phyloP scores from a whole-genome alignment of 2,329 filamentous ascomycete genomes.

The Paraphoma sp. region DNA sequence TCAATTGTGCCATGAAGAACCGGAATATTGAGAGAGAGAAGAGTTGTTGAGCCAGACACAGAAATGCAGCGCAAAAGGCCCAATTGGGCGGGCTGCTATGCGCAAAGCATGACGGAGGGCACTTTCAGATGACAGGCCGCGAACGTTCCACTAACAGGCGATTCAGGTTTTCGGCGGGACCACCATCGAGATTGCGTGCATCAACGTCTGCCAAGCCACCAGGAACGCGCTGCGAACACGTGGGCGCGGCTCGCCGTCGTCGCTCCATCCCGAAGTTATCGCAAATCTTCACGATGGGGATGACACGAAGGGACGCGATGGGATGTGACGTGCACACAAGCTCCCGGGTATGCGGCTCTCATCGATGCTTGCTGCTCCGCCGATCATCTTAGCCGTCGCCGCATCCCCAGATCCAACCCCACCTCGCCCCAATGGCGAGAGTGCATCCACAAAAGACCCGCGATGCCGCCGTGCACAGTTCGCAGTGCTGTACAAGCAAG shows the following conservation, averaged over 20 bases:
- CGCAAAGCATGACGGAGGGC: conserved; percentile 36
- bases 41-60: conserved; percentile 4
- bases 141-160: conserved; percentile 19
- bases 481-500: too few species aligned
- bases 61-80: conserved; percentile 11
- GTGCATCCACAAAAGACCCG: too few species aligned
- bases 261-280: neutral
- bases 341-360: conserved; percentile 1
- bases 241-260: neutral
- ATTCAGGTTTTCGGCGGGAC: conserved; percentile 28
- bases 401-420: too few species aligned
- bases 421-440: too few species aligned
- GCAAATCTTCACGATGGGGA: neutral
- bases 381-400: neutral
- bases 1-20: conserved; percentile 32
- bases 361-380: neutral
- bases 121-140: conserved; percentile 14
- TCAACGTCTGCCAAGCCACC: conserved; percentile 27
- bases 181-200: conserved; percentile 16
- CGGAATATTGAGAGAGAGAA: neutral
- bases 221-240: conserved; percentile 14
- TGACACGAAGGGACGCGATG: neutral
- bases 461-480: too few species aligned
- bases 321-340: neutral
- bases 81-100: conserved; percentile 29